Conservation (phyloP, 2,329 filamentous ascomycete genomes). For the Thielaviopsis ethacetica region DNA sequence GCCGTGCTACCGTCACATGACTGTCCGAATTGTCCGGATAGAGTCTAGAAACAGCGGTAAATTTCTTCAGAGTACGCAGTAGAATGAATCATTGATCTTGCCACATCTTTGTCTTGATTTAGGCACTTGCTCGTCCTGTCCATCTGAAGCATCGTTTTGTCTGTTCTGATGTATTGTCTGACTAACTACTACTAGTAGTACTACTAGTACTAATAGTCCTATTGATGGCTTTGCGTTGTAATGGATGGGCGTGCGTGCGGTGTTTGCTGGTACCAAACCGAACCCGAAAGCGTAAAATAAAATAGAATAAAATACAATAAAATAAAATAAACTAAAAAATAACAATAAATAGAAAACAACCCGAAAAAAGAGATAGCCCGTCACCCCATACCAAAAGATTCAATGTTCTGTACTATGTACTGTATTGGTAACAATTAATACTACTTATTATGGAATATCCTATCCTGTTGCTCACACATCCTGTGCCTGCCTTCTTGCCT, state of each 20-base stretch:
- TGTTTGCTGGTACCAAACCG: neutral
- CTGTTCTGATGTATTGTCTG: neutral
- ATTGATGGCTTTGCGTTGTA: neutral
- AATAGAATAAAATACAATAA: neutral
- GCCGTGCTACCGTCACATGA: neutral
- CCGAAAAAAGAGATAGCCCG: neutral
- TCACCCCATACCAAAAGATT: neutral
- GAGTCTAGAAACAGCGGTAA: neutral
- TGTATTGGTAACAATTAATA: neutral
- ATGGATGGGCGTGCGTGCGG: neutral
- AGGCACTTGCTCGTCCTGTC: neutral
- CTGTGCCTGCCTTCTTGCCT: neutral
- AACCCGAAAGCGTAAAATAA: neutral
- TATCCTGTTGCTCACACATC: neutral
- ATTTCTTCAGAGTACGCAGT: neutral
- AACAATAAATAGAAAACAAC: neutral
- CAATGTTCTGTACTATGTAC: too few species aligned
- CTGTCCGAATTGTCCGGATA: neutral
- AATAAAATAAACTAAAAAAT: neutral
- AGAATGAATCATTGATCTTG: neutral
- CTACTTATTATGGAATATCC: neutral
- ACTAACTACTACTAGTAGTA: neutral
- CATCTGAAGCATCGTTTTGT: neutral
- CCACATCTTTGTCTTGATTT: neutral
- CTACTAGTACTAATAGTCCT: neutral